Percentiles rank a stretch among this genome's conserved stretches.
Conservation (phyloP, 805 yeast species). For the Myxozyma mucilagina region DNA sequence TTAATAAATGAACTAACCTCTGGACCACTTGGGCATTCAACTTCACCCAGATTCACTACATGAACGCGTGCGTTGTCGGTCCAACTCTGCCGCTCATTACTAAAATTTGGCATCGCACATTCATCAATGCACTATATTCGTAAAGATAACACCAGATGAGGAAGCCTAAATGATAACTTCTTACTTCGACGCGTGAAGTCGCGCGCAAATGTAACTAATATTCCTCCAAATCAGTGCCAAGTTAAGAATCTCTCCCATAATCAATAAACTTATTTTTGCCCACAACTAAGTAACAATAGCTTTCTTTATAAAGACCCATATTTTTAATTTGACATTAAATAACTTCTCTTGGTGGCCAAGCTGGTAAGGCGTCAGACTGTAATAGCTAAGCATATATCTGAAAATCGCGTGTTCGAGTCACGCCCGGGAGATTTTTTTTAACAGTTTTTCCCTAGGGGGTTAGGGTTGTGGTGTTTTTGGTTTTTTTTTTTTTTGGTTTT, state of each 20-base stretch:
- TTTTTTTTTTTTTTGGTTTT: not conserved
- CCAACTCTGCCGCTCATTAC: not conserved
- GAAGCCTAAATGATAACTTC: too few relatives aligned
- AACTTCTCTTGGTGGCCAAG: constrained; percentile 35
- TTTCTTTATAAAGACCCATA: too few relatives aligned
- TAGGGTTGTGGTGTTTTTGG: too few relatives aligned
- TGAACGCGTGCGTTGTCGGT: not conserved
- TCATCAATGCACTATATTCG: not conserved
- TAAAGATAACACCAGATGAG: too few relatives aligned
- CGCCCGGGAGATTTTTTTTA: constrained; percentile 32
- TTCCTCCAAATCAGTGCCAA: too few relatives aligned
- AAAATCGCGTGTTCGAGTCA: constrained; percentile 35
- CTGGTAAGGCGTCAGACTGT: constrained; percentile 35
- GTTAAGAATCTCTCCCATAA: too few relatives aligned
- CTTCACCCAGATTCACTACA: not conserved
- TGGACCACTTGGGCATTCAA: not conserved
- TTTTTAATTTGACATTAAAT: too few relatives aligned
- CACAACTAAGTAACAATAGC: too few relatives aligned
- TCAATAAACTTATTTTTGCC: too few relatives aligned
- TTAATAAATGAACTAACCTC: not conserved
- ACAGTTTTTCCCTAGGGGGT: too few relatives aligned
- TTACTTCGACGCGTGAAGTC: too few relatives aligned
- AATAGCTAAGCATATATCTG: constrained; percentile 26
- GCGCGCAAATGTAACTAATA: too few relatives aligned
- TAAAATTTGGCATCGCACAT: not conserved